Percentiles rank a stretch among this genome's conserved stretches.
Evolutionary conservation across 768 basidiomycete genomes (phyloP).

Genomic region (Mycena haematopus): DNA sequence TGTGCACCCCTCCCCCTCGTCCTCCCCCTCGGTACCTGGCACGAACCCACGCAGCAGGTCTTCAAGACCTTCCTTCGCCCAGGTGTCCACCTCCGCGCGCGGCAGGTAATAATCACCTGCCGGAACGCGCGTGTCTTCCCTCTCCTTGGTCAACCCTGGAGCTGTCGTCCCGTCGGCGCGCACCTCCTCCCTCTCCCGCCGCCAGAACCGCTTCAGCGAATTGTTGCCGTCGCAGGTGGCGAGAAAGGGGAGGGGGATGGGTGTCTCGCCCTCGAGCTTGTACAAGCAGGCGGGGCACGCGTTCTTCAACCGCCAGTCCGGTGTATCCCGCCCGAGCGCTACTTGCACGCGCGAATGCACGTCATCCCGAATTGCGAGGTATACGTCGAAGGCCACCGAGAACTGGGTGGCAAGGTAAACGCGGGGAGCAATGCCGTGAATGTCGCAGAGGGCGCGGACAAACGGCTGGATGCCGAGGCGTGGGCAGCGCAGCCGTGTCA

Average conservation of each 20-base stretch:
- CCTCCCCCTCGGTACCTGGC: too few species aligned
- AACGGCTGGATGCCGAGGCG: conserved; percentile 33
- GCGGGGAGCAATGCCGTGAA: conserved; percentile 18
- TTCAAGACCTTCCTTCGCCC: conserved; percentile 8
- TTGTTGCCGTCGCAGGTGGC: too few species aligned
- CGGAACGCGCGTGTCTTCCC: conserved; percentile 32
- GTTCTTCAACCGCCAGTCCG: too few species aligned
- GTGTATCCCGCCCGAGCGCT: too few species aligned
- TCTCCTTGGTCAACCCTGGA: conserved; percentile 34
- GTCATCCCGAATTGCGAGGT: too few species aligned
- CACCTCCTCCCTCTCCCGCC: conserved; percentile 28
- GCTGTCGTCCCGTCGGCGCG: conserved; percentile 31
- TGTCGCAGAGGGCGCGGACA: conserved; percentile 31
- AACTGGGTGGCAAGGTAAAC: too few species aligned
- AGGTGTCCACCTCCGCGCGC: conserved; percentile 6
- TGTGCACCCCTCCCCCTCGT: too few species aligned
- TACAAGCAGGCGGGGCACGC: conserved; percentile 45
- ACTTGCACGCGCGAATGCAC: too few species aligned
- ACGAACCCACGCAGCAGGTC: conserved; percentile 36
- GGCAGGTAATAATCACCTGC: not conserved
- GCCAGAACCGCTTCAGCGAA: too few species aligned
- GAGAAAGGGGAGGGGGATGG: too few species aligned
- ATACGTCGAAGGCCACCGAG: too few species aligned
- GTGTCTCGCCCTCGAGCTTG: not conserved
- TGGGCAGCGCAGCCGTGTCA: conserved; percentile 20